phyloP scores from a whole-genome alignment of 163 green algal species.

The Volvox carteri region DNA sequence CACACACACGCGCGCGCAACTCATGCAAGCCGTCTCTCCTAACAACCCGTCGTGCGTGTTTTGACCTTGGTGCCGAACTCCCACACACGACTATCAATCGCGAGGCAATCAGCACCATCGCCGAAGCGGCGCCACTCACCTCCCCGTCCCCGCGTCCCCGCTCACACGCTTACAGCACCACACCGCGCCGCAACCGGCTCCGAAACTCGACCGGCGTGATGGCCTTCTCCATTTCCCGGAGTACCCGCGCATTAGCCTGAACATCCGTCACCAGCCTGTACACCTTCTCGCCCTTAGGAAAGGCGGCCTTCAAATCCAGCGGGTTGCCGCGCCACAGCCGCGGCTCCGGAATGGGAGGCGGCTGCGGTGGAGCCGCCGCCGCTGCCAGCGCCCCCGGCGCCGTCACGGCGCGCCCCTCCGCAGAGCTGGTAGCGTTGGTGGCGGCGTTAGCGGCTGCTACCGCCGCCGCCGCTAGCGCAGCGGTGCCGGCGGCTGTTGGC shows the following conservation, averaged over 20 bases:
- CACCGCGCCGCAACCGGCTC: not conserved
- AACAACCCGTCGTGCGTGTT: too few species aligned
- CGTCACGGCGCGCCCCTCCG: conserved; percentile 20
- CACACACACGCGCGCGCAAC: too few species aligned
- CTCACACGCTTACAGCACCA: conserved; percentile 34
- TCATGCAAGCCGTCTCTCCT: too few species aligned
- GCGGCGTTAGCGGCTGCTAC: not conserved
- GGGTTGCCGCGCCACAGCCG: conserved; percentile 47
- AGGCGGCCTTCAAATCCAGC: conserved; percentile 19
- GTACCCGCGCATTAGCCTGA: conserved; percentile 12
- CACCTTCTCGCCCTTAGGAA: conserved; percentile 45
- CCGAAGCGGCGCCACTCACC: too few species aligned
- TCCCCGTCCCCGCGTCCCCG: too few species aligned
- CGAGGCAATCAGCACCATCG: too few species aligned
- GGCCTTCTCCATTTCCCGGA: conserved; percentile 29
- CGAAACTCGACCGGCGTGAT: conserved; percentile 43
- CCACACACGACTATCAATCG: too few species aligned
- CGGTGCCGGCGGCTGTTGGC: not conserved
- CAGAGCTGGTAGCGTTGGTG: not conserved
- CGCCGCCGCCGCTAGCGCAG: not conserved
- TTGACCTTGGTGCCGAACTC: too few species aligned
- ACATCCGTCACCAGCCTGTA: conserved; percentile 44
- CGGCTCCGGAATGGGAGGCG: conserved; percentile 15
- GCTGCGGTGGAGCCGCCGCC: not conserved
- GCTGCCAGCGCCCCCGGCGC: conserved; percentile 5